Percentiles rank a stretch among this genome's conserved stretches.
phyloP scores from a whole-genome alignment of 2,329 filamentous ascomycete species.

The Neoarthrinium moseri region DNA sequence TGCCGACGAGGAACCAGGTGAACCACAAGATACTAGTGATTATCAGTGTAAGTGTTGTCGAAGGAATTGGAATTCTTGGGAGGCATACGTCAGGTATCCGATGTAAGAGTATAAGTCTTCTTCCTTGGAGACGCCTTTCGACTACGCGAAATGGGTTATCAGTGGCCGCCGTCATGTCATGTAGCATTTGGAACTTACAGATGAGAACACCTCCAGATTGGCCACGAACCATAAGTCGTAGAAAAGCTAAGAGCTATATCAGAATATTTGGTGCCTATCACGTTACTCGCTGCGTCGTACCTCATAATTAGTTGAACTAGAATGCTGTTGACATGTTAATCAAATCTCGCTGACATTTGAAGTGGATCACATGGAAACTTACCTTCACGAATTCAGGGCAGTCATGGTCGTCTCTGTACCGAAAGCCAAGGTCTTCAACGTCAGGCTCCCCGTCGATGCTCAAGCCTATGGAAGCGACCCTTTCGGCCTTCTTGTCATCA shows the following conservation, averaged over 20 bases:
- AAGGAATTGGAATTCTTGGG: no score
- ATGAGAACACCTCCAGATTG: constrained; percentile 61
- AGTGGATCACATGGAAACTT: no score
- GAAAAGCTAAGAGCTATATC: constrained; percentile 35
- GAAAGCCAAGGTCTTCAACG: constrained; percentile 3
- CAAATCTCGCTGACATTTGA: no score
- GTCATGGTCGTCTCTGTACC: constrained; percentile 5
- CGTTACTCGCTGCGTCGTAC: not conserved
- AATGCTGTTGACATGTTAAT: no score
- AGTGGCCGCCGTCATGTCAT: no score
- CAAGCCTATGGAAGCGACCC: not conserved
- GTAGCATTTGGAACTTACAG: constrained; percentile 24
- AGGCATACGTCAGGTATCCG: constrained; percentile 46
- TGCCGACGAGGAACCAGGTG: constrained; percentile 61
- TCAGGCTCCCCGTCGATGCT: not conserved
- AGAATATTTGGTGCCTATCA: not conserved
- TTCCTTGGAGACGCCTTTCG: constrained; percentile 16
- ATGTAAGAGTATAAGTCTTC: constrained; percentile 39
- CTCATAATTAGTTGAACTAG: constrained; percentile 8
- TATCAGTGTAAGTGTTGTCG: no score
- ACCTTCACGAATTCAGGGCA: constrained; percentile 7
- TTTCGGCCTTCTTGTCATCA: not conserved
- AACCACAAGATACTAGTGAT: constrained; percentile 52
- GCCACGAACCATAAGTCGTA: constrained; percentile 62
- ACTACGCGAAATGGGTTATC: not conserved